Conservation (phyloP, 1,284 basidiomycete genomes). For the Meira nashicola region DNA sequence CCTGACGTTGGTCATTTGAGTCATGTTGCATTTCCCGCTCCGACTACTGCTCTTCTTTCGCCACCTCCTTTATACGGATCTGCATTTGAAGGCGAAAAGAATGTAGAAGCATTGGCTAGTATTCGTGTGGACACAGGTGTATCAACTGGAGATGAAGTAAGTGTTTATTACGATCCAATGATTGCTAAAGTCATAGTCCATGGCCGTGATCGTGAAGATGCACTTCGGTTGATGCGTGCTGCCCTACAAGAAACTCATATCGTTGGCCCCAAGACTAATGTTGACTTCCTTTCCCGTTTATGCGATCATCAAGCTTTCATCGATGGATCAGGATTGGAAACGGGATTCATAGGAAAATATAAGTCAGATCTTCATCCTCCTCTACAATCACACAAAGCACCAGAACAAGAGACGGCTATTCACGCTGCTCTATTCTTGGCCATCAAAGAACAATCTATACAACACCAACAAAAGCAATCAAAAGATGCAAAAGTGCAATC, state of each 20-base stretch:
- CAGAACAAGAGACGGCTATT: not conserved
- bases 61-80: not conserved
- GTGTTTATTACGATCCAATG: constrained; percentile 74
- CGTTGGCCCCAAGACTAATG: constrained; percentile 82
- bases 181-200: constrained; percentile 89
- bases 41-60: constrained; percentile 3
- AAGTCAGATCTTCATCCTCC: not conserved
- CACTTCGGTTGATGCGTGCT: constrained; percentile 70
- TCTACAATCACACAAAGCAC: not conserved
- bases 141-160: constrained; percentile 71
- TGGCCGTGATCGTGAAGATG: constrained; percentile 78
- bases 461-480: not conserved
- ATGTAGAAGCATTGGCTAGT: constrained; percentile 57
- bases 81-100: not conserved
- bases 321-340: constrained; percentile 72
- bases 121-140: constrained; percentile 80
- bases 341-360: constrained; percentile 72
- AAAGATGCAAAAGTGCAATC: not conserved
- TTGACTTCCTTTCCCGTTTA: constrained; percentile 77
- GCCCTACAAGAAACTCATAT: constrained; percentile 83
- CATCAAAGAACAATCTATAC: not conserved
- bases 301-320: constrained; percentile 74
- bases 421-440: constrained; percentile 3
- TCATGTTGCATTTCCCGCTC: constrained; percentile 61
- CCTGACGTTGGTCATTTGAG: constrained; percentile 80